Percentiles rank a stretch among this genome's conserved stretches.
Conservation (phyloP, 2,329 filamentous ascomycete genomes). For the Beauveria scarabaeidicola region DNA sequence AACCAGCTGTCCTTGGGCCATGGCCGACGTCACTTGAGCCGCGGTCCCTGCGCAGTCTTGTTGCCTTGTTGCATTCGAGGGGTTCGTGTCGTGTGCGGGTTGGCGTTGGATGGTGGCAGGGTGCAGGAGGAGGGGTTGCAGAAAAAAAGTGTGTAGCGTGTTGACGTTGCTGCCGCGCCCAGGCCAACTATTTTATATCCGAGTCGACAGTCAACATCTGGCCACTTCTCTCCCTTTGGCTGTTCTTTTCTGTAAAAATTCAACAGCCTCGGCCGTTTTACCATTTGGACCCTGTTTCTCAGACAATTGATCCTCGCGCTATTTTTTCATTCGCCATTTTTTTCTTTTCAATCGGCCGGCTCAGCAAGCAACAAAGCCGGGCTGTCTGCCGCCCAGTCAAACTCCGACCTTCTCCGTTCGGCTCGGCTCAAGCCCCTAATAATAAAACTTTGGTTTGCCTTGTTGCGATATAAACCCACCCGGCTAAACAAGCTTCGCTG, state of each 20-base stretch:
- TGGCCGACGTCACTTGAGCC: slow-evolving; percentile 9
- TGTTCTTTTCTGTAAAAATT: neutral
- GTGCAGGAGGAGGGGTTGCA: neutral
- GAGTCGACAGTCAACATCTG: neutral
- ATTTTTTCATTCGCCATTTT: neutral
- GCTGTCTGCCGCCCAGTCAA: neutral
- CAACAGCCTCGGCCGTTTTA: too few relatives aligned
- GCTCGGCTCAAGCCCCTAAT: slow-evolving; percentile 7
- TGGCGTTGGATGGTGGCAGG: neutral
- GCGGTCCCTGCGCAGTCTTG: neutral
- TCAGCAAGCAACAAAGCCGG: neutral
- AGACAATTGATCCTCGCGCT: neutral
- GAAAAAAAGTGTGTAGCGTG: neutral
- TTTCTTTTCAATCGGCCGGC: neutral
- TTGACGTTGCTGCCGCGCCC: neutral
- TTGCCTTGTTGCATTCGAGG: too few relatives aligned
- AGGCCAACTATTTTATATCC: neutral
- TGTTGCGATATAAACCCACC: neutral
- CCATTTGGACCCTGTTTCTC: neutral
- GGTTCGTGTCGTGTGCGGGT: neutral
- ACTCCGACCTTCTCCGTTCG: slow-evolving; percentile 12
- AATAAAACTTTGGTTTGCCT: neutral
- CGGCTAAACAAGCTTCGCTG: neutral
- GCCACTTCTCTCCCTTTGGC: neutral
- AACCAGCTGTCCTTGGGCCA: neutral